Conservation (phyloP, 2,329 filamentous ascomycete species). For the Phaeophleospora eucalypticola region DNA sequence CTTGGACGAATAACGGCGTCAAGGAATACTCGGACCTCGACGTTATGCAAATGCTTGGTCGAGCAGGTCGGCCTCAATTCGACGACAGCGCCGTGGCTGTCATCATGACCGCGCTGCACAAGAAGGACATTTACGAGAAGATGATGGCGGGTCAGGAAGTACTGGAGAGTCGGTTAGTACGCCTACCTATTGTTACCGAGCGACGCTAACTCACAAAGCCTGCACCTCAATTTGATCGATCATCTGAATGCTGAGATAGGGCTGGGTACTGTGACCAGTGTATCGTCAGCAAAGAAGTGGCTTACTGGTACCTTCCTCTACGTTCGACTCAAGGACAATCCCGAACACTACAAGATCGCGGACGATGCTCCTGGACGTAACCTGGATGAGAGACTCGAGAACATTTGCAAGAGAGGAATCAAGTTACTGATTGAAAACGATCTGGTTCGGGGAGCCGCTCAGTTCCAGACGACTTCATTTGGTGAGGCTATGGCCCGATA, state of each 20-base stretch:
- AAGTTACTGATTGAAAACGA: slow-evolving; percentile 57
- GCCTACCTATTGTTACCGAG: background rate
- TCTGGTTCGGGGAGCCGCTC: slow-evolving; percentile 50
- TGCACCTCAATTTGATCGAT: slow-evolving; percentile 76
- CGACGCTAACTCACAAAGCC: slow-evolving; percentile 33
- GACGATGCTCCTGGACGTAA: slow-evolving; percentile 47
- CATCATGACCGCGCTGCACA: slow-evolving; percentile 69
- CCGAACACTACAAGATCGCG: slow-evolving; percentile 64
- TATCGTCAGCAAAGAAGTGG: slow-evolving; percentile 67
- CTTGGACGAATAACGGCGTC: slow-evolving; percentile 49
- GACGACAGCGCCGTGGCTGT: slow-evolving; percentile 71
- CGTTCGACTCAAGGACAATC: slow-evolving; percentile 68
- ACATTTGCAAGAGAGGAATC: slow-evolving; percentile 68
- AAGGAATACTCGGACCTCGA: slow-evolving; percentile 78
- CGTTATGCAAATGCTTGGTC: slow-evolving; percentile 85
- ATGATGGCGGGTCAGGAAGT: slow-evolving; percentile 70
- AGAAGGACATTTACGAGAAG: slow-evolving; percentile 63
- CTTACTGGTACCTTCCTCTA: slow-evolving; percentile 73
- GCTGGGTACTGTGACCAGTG: slow-evolving; percentile 64
- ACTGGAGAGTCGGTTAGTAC: slow-evolving; percentile 62
- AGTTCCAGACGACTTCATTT: slow-evolving; percentile 63
- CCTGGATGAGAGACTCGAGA: slow-evolving; percentile 61
- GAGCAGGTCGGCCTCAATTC: slow-evolving; percentile 79
- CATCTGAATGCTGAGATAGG: slow-evolving; percentile 82
- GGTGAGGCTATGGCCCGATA: slow-evolving; percentile 80